These are phyloP conservation scores for Platanus orientalis DNA, from an alignment of 164 flowering plant genomes.

Conservation along the genomic window DNA sequence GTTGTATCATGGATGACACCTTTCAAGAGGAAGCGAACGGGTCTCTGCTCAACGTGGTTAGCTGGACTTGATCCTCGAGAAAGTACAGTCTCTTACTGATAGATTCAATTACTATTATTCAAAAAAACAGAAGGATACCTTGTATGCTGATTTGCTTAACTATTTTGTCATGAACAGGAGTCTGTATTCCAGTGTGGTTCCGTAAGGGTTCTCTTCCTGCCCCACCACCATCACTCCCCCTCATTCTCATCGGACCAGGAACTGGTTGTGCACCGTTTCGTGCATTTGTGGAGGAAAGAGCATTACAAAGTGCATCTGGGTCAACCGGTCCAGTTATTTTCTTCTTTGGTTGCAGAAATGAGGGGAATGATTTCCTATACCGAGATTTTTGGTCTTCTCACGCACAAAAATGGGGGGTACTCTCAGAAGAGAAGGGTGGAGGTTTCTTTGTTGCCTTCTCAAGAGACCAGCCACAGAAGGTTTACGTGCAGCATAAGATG, in stretches of 20 bases:
- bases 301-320: constrained; percentile 36
- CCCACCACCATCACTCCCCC: constrained; percentile 75
- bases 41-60: constrained; percentile 85
- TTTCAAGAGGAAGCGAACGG: constrained; percentile 70
- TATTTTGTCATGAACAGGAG: constrained; percentile 35
- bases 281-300: constrained; percentile 85
- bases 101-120: not conserved
- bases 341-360: constrained; percentile 89
- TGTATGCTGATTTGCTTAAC: constrained; percentile 3
- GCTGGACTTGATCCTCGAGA: constrained; percentile 71
- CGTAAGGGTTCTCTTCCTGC: constrained; percentile 74
- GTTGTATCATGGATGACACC: constrained; percentile 89
- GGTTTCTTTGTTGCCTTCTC: constrained; percentile 92
- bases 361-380: constrained; percentile 68
- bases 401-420: constrained; percentile 50
- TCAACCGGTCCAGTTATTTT: constrained; percentile 63
- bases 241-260: constrained; percentile 92
- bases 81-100: constrained; percentile 26
- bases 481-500: constrained; percentile 93
- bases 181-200: constrained; percentile 76
- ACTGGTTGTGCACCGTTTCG: constrained; percentile 98
- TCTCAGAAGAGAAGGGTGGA: constrained; percentile 83
- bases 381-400: constrained; percentile 76
- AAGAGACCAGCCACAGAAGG: constrained; percentile 77
- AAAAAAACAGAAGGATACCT: too few relatives aligned